A percentile compares a stretch with the other conserved stretches of the same genome.
Conservation (phyloP, 139 green algal genomes). For the Chlamydomonas urium region DNA sequence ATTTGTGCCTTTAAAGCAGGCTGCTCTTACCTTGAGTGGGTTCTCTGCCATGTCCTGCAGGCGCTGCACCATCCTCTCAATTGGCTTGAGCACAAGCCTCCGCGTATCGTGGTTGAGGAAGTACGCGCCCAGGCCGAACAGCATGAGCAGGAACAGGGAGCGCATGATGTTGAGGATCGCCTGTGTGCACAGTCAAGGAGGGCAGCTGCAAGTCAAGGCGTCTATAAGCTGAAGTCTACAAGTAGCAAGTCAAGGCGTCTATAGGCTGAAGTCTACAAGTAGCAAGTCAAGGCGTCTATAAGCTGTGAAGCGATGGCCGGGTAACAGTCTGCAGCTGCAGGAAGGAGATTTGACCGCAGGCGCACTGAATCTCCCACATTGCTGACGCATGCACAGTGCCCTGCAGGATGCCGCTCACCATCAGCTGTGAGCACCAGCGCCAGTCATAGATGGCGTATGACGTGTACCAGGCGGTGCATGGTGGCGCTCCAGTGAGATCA, state of each 20-base stretch:
- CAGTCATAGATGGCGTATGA: constrained; percentile 49
- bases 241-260: no score
- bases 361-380: no score
- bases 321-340: no score
- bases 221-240: no score
- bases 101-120: constrained; percentile 82
- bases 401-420: constrained; percentile 30
- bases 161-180: constrained; percentile 76
- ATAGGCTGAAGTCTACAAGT: no score
- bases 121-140: constrained; percentile 68
- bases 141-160: constrained; percentile 82
- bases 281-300: no score
- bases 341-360: no score
- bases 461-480: constrained; percentile 12
- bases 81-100: constrained; percentile 78
- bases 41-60: constrained; percentile 59
- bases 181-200: constrained; percentile 21
- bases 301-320: no score
- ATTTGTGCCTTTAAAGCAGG: no score
- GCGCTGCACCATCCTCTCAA: constrained; percentile 87
- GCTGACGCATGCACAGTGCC: no score
- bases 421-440: constrained; percentile 59
- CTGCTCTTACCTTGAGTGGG: constrained; percentile 42
- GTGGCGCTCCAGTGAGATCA: no score
- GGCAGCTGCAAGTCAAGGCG: no score